Base-by-base conservation (phyloP, 2,329 filamentous ascomycete genomes). In the Fusarium oxysporum region DNA sequence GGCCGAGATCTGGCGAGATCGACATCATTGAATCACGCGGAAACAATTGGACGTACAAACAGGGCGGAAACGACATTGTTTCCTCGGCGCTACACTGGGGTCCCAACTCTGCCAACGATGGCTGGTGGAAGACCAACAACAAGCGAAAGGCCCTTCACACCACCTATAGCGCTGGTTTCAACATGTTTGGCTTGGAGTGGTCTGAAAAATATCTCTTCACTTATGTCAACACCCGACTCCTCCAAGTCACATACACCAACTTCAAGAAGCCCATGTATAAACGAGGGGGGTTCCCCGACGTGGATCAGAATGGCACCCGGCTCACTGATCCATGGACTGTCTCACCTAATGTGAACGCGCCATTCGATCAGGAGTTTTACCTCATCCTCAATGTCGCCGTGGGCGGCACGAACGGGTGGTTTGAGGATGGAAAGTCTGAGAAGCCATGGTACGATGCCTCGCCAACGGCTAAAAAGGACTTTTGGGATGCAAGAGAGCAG, bases 171-270 rank as follows among this genome's bases (percentile, higher is more conserved):
- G 82, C 85, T 2, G 88, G 83, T 30, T 94, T 91, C 84, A 93
- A 97, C 84, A 94, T 89, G 0, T 97, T 91, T 77, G 94, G 94
- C 19, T 82, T 97, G 5, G 94, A 97, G 82, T 97, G 94, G 94
- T 94, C 90, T 57, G 89, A 96, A 76, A 96, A 95, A 81, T 96
- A 97, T 81, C 85, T 96, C 67, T 97, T 96, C 84, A 95, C 93
- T 30, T 97, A 95, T 80, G 87, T 97, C 84, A 92, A 96, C 86
- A 92, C 89, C 50, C 91, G 92, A 17, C 88, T 97, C 25, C 85
- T 95, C 33, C 93, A 96, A 80, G 93, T 96, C 57, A 87, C 94
- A 70, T 97, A 95, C 85, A 91, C 89, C 75, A 93, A 91, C 81
- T 95, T 95, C 78, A 85, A 92, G 75, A 79, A 88, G 76, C 86